Evolutionary conservation across 73 alveolate genomes (phyloP).

Genomic region (Tetrahymena elliotti): DNA sequence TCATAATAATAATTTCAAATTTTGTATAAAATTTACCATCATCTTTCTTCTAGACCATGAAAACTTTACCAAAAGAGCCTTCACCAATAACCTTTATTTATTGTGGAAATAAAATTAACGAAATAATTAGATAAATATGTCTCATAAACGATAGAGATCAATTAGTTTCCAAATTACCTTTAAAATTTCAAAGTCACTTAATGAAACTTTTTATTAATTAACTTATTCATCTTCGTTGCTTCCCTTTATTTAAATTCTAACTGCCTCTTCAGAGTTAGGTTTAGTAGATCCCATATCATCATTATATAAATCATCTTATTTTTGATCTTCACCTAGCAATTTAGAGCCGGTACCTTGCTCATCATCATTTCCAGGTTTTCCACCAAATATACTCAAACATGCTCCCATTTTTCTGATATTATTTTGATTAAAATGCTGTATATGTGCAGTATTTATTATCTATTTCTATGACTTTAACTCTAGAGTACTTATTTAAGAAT

Average conservation of each 20-base stretch:
- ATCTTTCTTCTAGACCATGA: conserved; percentile 17
- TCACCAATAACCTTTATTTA: conserved; percentile 17
- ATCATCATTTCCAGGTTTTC: neutral
- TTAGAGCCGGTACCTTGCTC: neutral
- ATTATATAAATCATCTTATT: neutral
- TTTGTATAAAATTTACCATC: neutral
- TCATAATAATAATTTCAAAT: too few species aligned
- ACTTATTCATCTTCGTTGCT: neutral
- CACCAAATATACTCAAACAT: neutral
- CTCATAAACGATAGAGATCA: neutral
- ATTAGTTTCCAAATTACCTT: neutral
- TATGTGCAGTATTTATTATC: neutral
- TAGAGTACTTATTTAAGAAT: neutral
- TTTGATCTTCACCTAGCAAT: neutral
- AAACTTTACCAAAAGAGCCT: conserved; percentile 28
- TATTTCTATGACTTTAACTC: neutral
- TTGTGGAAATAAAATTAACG: too few species aligned
- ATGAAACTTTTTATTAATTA: neutral
- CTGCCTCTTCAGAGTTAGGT: neutral
- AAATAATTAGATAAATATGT: too few species aligned
- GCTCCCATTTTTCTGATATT: neutral
- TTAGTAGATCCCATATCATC: neutral
- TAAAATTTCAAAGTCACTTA: neutral
- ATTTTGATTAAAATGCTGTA: too few species aligned
- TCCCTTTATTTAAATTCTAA: neutral